Percentiles rank a stretch among this genome's conserved stretches.
Evolutionary conservation across 306 rosid genomes (phyloP).

Genomic region (Glycine soja): DNA sequence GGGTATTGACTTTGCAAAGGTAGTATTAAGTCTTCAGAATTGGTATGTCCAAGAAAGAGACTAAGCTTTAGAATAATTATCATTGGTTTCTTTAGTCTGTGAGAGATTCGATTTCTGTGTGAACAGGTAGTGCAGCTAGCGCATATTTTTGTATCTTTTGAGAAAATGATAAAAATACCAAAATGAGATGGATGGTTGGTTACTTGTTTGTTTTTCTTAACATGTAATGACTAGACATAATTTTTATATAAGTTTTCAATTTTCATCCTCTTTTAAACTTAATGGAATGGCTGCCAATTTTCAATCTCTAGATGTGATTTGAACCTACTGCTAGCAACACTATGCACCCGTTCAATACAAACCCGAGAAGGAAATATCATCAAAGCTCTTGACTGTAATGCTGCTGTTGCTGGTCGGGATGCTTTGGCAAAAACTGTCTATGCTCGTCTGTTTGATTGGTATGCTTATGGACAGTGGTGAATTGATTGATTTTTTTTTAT

Average conservation of each 20-base stretch:
- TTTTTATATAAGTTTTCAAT: conserved; percentile 2
- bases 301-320: conserved; percentile 70
- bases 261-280: conserved; percentile 23
- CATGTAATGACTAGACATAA: neutral
- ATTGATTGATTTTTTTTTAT: neutral
- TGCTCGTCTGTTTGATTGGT: conserved; percentile 90
- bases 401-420: conserved; percentile 85
- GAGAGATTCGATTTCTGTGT: too few species aligned
- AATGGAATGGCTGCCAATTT: conserved; percentile 7
- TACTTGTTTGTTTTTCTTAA: conserved; percentile 6
- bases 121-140: too few species aligned
- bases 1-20: neutral
- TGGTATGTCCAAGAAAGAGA: conserved; percentile 18
- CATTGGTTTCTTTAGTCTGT: neutral
- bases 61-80: conserved; percentile 16
- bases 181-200: conserved; percentile 24
- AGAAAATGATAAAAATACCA: conserved; percentile 3
- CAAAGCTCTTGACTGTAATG: conserved; percentile 86
- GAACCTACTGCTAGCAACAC: conserved; percentile 67
- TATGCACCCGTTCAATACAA: conserved; percentile 83
- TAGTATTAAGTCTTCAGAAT: conserved; percentile 4
- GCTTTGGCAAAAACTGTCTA: conserved; percentile 87
- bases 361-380: conserved; percentile 84
- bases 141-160: conserved; percentile 7
- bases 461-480: conserved; percentile 43